phyloP scores from a whole-genome alignment of 2,329 filamentous ascomycete genomes.

The Seiridium cupressi region DNA sequence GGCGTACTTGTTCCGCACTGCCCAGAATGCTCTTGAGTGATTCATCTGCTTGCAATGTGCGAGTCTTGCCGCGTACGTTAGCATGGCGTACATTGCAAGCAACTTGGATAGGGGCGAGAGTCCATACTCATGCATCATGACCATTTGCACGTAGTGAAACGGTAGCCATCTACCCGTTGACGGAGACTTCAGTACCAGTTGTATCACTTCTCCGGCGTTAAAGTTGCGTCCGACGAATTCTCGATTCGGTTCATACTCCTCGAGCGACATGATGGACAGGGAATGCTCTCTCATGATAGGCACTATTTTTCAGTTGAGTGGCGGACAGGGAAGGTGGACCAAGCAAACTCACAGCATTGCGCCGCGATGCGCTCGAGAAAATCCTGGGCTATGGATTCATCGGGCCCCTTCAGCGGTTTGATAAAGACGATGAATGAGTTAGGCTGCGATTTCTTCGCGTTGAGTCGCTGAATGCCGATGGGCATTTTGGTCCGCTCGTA shows the following conservation, averaged over 20 bases:
- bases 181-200: conserved; percentile 74
- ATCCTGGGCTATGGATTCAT: conserved; percentile 62
- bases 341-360: conserved; percentile 60
- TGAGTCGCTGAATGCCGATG: conserved; percentile 74
- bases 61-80: conserved; percentile 40
- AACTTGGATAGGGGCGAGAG: background rate
- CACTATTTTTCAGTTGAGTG: conserved; percentile 31
- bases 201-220: conserved; percentile 84
- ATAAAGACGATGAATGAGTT: conserved; percentile 83
- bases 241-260: conserved; percentile 77
- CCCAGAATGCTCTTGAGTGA: conserved; percentile 79
- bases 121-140: conserved; percentile 82
- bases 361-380: conserved; percentile 77
- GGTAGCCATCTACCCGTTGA: conserved; percentile 70
- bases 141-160: conserved; percentile 84
- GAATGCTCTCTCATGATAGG: conserved; percentile 69
- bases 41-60: conserved; percentile 94
- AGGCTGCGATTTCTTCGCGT: conserved; percentile 70
- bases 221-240: conserved; percentile 90
- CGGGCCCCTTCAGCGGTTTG: conserved; percentile 68
- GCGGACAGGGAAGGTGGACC: background rate
- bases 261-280: conserved; percentile 66
- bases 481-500: conserved; percentile 55
- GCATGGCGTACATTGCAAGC: background rate
- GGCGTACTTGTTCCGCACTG: conserved; percentile 71